Evolutionary conservation across 2,329 filamentous ascomycete genomes (phyloP).

Genomic region (Monosporascus sp.): DNA sequence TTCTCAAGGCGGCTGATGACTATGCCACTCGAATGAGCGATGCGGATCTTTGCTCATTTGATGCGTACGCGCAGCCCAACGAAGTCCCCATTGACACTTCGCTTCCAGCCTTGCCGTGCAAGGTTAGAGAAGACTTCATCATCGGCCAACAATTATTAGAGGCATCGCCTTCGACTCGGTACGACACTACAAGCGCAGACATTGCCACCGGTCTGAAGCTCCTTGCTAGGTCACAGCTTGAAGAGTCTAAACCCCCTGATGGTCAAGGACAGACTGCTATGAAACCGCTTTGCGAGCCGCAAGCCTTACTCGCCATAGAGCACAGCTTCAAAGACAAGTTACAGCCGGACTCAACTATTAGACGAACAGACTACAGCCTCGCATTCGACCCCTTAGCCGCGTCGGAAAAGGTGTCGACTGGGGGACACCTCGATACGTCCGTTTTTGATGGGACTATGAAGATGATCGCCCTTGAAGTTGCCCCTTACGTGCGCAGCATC

Average conservation of each 20-base stretch:
- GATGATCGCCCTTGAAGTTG: slow-evolving; percentile 69
- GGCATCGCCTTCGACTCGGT: slow-evolving; percentile 30
- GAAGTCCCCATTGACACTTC: slow-evolving; percentile 54
- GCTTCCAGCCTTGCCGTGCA: slow-evolving; percentile 47
- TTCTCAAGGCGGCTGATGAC: slow-evolving; percentile 46
- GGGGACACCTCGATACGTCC: slow-evolving; percentile 56
- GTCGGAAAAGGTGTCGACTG: slow-evolving; percentile 37
- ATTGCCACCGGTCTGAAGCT: slow-evolving; percentile 30
- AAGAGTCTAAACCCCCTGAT: not conserved
- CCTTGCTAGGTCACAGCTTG: slow-evolving; percentile 22
- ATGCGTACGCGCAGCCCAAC: slow-evolving; percentile 38
- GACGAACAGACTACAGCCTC: slow-evolving; percentile 47
- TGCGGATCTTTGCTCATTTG: slow-evolving; percentile 55
- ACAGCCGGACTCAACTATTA: slow-evolving; percentile 26
- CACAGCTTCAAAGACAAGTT: slow-evolving; percentile 26
- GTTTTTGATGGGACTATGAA: slow-evolving; percentile 69
- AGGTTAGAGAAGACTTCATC: slow-evolving; percentile 45
- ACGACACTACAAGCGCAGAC: slow-evolving; percentile 25
- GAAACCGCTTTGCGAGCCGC: slow-evolving; percentile 14
- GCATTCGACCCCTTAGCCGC: slow-evolving; percentile 59
- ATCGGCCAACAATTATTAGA: slow-evolving; percentile 45
- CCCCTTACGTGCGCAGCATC: slow-evolving; percentile 85
- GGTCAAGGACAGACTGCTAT: not conserved
- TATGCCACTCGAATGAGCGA: slow-evolving; percentile 59
- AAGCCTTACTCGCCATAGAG: slow-evolving; percentile 28